A percentile compares a stretch with the other conserved stretches of the same genome.
Conservation (phyloP, 2,329 filamentous ascomycete genomes). For the Shiraia bambusicola region DNA sequence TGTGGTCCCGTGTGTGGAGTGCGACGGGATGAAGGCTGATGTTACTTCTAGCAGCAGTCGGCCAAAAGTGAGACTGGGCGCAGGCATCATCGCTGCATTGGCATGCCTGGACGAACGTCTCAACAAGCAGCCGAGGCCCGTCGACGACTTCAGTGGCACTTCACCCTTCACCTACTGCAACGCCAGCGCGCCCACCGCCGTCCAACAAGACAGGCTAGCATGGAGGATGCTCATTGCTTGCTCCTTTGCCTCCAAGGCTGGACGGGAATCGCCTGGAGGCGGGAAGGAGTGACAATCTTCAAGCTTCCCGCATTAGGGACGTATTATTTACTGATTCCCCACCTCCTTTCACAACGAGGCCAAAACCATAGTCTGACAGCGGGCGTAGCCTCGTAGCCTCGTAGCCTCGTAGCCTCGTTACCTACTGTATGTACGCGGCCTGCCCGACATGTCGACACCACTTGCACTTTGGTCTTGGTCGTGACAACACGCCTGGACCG, state of each 20-base stretch:
- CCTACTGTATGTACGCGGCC: no score
- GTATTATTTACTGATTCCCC: slow-evolving; percentile 14
- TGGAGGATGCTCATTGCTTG: no score
- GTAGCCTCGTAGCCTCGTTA: no score
- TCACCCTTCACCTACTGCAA: slow-evolving; percentile 3
- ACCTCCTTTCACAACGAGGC: slow-evolving; percentile 7
- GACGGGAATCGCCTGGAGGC: slow-evolving; percentile 10
- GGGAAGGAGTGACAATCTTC: slow-evolving; percentile 8
- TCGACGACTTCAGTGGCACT: slow-evolving; percentile 2
- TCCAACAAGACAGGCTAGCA: slow-evolving; percentile 5
- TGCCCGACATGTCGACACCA: slow-evolving; percentile 24
- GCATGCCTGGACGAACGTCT: neutral
- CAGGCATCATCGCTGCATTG: slow-evolving; percentile 1
- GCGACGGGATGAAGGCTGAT: slow-evolving; percentile 7
- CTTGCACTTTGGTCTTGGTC: slow-evolving; percentile 22
- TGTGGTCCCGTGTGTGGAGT: no score
- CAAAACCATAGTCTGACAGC: slow-evolving; percentile 11
- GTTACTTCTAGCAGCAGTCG: slow-evolving; percentile 7
- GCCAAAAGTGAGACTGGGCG: slow-evolving; percentile 9
- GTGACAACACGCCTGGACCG: neutral
- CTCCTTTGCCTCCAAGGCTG: slow-evolving; percentile 8
- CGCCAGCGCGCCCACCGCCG: slow-evolving; percentile 2
- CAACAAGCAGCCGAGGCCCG: neutral
- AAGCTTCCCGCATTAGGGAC: slow-evolving; percentile 7
- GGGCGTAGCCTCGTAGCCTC: slow-evolving; percentile 1